Evolutionary conservation across 495 filamentous ascomycete genomes (phyloP).

Genomic region (Thermothielavioides terrestris): DNA sequence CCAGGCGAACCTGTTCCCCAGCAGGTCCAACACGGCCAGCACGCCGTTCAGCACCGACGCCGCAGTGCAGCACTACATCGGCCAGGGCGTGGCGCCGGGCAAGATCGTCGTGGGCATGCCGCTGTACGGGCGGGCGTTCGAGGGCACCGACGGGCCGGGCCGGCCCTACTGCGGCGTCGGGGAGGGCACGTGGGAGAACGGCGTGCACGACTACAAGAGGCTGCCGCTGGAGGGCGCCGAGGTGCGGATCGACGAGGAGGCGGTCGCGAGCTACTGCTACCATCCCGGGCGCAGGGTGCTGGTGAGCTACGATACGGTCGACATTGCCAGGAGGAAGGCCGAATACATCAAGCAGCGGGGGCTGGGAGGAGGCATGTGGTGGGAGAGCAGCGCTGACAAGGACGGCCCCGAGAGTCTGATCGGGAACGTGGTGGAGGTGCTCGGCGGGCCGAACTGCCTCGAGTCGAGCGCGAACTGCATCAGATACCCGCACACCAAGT

Average conservation of each 20-base stretch:
- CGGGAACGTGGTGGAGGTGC: conserved; percentile 51
- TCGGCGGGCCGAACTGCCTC: conserved; percentile 46
- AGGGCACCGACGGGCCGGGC: conserved; percentile 67
- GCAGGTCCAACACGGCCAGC: conserved; percentile 40
- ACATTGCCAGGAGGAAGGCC: conserved; percentile 59
- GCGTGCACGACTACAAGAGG: conserved; percentile 81
- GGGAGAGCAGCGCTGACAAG: conserved; percentile 84
- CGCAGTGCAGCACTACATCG: conserved; percentile 60
- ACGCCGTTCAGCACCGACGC: conserved; percentile 72
- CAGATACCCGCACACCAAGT: conserved; percentile 64
- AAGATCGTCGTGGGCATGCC: conserved; percentile 92
- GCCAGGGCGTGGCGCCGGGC: conserved; percentile 47
- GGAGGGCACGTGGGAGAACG: conserved; percentile 74
- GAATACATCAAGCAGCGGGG: conserved; percentile 54
- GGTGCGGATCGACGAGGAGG: conserved; percentile 44
- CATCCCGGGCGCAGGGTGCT: conserved; percentile 50
- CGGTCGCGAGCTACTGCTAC: conserved; percentile 65
- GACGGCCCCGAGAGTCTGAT: conserved; percentile 59
- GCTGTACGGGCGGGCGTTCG: conserved; percentile 81
- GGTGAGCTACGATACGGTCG: conserved; percentile 71
- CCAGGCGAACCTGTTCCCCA: conserved; percentile 68
- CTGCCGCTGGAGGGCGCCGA: conserved; percentile 45
- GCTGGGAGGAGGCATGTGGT: conserved; percentile 91
- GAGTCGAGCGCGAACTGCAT: conserved; percentile 60
- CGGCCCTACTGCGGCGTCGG: conserved; percentile 60